Conservation (phyloP, 1,139 yeast genomes). For the Geotrichum candidum region DNA sequence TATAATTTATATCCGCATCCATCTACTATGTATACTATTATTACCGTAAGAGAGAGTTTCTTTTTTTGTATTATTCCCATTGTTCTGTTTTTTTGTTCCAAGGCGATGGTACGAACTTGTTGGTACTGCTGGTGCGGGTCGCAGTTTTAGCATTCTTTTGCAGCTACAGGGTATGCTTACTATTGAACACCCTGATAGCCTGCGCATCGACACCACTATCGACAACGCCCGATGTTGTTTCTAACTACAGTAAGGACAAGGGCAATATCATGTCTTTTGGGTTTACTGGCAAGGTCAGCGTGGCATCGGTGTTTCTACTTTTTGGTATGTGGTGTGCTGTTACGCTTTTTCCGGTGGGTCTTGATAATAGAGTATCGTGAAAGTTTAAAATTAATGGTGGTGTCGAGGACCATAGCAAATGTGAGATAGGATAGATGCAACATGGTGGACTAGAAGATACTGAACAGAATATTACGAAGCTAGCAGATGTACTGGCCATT, state of each 20-base stretch:
- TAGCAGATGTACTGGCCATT: not conserved
- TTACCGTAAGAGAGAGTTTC: too few species aligned
- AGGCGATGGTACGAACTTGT: not conserved
- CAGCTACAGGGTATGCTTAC: constrained; percentile 21
- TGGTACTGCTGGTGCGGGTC: not conserved
- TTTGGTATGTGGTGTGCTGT: not conserved
- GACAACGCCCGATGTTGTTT: constrained; percentile 26
- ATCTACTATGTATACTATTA: not conserved
- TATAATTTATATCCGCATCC: not conserved
- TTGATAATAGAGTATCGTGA: not conserved
- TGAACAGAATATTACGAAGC: not conserved
- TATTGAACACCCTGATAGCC: constrained; percentile 31
- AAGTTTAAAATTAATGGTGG: not conserved
- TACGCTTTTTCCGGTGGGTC: not conserved
- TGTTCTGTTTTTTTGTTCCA: not conserved
- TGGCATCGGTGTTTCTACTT: not conserved
- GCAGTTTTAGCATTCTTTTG: not conserved
- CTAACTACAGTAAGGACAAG: constrained; percentile 19
- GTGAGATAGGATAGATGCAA: not conserved
- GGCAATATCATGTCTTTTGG: not conserved
- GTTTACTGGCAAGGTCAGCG: not conserved
- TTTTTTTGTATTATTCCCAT: not conserved
- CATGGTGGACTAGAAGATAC: not conserved
- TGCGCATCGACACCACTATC: constrained; percentile 32
- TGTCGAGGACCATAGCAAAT: not conserved